These are phyloP conservation scores for Pythium vanterpoolii DNA, from an alignment of 352 stramenopile species.

Conservation along the genomic window DNA sequence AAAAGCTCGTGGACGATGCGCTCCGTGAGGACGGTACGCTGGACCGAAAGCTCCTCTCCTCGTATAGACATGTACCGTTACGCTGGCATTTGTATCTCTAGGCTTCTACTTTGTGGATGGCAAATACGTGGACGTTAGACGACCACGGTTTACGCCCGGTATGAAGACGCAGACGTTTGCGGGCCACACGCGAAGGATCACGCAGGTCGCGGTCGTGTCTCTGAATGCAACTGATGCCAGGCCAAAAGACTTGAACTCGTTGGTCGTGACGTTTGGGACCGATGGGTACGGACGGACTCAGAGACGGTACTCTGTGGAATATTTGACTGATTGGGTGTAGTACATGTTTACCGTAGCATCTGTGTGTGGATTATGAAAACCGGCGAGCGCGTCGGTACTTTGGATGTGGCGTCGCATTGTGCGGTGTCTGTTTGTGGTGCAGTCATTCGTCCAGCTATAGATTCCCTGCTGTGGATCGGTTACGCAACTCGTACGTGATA, in stretches of 20 bases:
- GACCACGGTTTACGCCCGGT: conserved; percentile 40
- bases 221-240: neutral
- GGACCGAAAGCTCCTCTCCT: neutral
- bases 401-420: conserved; percentile 27
- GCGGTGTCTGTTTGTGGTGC: conserved; percentile 33
- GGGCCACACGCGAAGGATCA: conserved; percentile 30
- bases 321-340: neutral
- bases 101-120: conserved; percentile 62
- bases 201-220: conserved; percentile 3
- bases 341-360: conserved; percentile 28
- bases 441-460: neutral
- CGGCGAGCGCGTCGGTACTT: conserved; percentile 22
- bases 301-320: neutral
- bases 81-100: conserved; percentile 5
- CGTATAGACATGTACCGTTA: neutral
- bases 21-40: conserved; percentile 48
- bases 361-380: conserved; percentile 43
- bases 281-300: conserved; percentile 50
- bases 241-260: conserved; percentile 6
- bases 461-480: conserved; percentile 19
- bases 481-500: conserved; percentile 40
- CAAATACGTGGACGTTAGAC: conserved; percentile 33
- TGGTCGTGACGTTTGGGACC: conserved; percentile 40
- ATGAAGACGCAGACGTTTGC: conserved; percentile 50
- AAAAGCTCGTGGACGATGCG: conserved; percentile 59